phyloP scores from a whole-genome alignment of 2,329 filamentous ascomycete genomes.

The Trichoderma asperellum region DNA sequence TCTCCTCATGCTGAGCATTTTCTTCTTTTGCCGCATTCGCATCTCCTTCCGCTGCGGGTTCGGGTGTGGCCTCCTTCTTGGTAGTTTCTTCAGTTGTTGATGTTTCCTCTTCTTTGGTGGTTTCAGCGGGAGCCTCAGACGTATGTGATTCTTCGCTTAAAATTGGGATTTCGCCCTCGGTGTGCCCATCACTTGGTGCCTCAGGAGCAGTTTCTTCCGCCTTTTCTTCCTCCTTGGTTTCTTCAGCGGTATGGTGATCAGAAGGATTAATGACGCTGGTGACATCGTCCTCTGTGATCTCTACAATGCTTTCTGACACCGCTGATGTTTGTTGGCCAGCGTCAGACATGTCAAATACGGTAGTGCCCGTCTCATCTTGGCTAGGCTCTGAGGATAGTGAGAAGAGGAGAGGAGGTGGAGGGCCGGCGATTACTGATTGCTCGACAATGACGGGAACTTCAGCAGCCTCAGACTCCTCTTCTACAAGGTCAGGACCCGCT shows the following conservation, averaged over 20 bases:
- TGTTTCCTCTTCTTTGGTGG: neutral
- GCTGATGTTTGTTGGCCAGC: constrained; percentile 13
- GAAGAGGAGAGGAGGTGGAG: constrained; percentile 26
- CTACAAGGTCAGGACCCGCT: constrained; percentile 61
- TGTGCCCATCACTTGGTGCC: neutral
- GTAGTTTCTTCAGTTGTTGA: neutral
- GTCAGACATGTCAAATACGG: constrained; percentile 24
- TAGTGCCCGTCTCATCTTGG: constrained; percentile 24
- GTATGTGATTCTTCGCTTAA: neutral
- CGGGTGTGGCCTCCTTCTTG: neutral
- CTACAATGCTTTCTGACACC: constrained; percentile 23
- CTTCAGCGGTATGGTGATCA: neutral
- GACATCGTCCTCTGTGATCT: constrained; percentile 4
- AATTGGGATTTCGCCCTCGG: constrained; percentile 1
- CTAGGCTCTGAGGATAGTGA: constrained; percentile 26
- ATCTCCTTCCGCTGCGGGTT: neutral
- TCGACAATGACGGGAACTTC: constrained; percentile 51
- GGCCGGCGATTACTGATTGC: constrained; percentile 37
- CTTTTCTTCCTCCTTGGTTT: constrained; percentile 2
- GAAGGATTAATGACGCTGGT: constrained; percentile 1
- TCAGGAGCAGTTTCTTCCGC: neutral
- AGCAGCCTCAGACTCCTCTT: constrained; percentile 50
- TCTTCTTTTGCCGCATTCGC: constrained; percentile 2
- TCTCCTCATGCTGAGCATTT: constrained; percentile 5
- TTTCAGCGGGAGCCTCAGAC: neutral